A percentile compares a stretch with the other conserved stretches of the same genome.
Evolutionary conservation across 805 yeast species (phyloP).

Genomic region (Zygotorulaspora danielsina): DNA sequence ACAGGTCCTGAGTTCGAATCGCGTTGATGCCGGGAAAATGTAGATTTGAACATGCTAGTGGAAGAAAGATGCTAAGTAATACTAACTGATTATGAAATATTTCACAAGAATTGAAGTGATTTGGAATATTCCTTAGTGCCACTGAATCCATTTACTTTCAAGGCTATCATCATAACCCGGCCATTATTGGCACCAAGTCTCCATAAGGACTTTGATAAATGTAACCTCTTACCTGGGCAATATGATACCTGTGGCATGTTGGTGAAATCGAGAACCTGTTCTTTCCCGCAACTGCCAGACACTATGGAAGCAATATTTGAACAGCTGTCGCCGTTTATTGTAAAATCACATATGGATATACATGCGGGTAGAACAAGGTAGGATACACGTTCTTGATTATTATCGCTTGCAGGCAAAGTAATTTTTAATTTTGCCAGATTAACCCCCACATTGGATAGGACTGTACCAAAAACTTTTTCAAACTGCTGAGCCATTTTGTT

Average conservation of each 20-base stretch:
- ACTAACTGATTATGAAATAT: too few relatives aligned
- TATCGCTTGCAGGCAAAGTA: constrained; percentile 9
- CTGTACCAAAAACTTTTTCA: constrained; percentile 14
- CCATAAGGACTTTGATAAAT: constrained; percentile 24
- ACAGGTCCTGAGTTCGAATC: constrained; percentile 6
- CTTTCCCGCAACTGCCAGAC: constrained; percentile 12
- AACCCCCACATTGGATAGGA: constrained; percentile 8
- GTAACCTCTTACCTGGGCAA: constrained; percentile 18
- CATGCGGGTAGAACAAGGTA: constrained; percentile 24
- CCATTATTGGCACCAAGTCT: constrained; percentile 19
- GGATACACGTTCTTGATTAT: constrained; percentile 1
- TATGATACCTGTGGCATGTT: constrained; percentile 6
- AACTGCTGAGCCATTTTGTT: constrained; percentile 19
- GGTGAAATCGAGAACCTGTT: constrained; percentile 20
- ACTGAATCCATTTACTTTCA: constrained; percentile 20
- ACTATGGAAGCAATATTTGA: constrained; percentile 15
- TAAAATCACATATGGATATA: constrained; percentile 18
- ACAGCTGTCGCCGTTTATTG: constrained; percentile 17
- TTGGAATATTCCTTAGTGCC: constrained; percentile 19
- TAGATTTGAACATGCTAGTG: too few relatives aligned
- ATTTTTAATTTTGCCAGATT: constrained; percentile 12
- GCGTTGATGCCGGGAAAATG: not conserved
- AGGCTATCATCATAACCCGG: constrained; percentile 19
- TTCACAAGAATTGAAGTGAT: too few relatives aligned
- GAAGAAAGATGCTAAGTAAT: too few relatives aligned